Percentiles rank a stretch among this genome's conserved stretches.
Conservation (phyloP, 768 basidiomycete species). For the Tylopilus felleus region DNA sequence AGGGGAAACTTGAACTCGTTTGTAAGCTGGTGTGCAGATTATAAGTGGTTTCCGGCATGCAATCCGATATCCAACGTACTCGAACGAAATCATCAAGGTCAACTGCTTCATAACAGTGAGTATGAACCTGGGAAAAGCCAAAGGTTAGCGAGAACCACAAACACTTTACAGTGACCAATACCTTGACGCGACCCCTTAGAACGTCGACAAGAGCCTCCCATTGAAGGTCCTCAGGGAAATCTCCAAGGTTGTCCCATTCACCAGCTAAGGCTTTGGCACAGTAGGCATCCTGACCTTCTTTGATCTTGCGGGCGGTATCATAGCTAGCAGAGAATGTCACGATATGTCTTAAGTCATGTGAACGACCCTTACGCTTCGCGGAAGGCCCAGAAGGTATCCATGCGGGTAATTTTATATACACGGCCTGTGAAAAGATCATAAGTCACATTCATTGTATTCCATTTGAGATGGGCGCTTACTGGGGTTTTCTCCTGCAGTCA, state of each 20-base stretch:
- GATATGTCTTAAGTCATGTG: background rate
- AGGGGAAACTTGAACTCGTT: constrained; percentile 89
- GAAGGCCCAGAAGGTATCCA: constrained; percentile 51
- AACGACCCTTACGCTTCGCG: constrained; percentile 41
- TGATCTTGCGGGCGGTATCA: constrained; percentile 51
- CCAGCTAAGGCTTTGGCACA: constrained; percentile 43
- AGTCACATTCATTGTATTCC: background rate
- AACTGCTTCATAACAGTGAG: constrained; percentile 52
- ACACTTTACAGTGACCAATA: background rate
- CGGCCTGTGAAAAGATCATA: constrained; percentile 13
- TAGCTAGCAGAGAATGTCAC: constrained; percentile 34
- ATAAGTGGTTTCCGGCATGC: background rate
- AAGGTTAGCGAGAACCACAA: background rate
- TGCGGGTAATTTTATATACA: constrained; percentile 37
- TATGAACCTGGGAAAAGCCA: constrained; percentile 24
- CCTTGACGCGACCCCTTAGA: constrained; percentile 81
- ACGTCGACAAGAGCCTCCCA: constrained; percentile 83
- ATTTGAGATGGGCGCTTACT: constrained; percentile 22
- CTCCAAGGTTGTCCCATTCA: constrained; percentile 37
- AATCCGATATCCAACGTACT: constrained; percentile 37
- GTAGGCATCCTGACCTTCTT: constrained; percentile 51
- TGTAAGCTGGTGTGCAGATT: constrained; percentile 51
- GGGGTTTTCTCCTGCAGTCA: constrained; percentile 45
- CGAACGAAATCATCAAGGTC: constrained; percentile 69
- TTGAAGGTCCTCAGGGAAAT: constrained; percentile 69